phyloP scores from a whole-genome alignment of 148 eudicot genomes.

The Persicaria tinctoria region DNA sequence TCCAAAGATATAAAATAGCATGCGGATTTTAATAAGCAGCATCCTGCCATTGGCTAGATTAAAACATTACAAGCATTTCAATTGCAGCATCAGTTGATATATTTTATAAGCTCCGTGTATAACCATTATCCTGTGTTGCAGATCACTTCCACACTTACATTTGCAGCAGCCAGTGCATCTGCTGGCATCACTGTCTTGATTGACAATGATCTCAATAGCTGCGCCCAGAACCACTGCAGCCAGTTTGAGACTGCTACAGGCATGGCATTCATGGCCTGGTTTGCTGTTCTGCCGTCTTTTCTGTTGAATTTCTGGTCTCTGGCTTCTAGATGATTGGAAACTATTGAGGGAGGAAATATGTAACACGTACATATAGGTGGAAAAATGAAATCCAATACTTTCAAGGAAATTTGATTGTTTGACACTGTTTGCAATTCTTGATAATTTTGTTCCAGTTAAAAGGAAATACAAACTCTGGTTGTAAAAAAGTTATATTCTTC shows the following conservation, averaged over 20 bases:
- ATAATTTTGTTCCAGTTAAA: neutral
- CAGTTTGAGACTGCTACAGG: constrained; percentile 60
- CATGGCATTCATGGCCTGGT: constrained; percentile 60
- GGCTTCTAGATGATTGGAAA: constrained; percentile 33
- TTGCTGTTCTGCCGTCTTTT: constrained; percentile 47
- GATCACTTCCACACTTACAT: constrained; percentile 55
- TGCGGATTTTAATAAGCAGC: neutral
- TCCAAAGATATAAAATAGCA: neutral
- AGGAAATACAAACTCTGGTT: constrained; percentile 4
- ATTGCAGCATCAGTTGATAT: neutral
- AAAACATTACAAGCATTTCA: neutral
- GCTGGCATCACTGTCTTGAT: constrained; percentile 63
- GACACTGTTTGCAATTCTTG: neutral
- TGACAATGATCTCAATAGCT: constrained; percentile 40
- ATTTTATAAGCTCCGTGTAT: neutral
- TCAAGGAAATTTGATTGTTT: constrained; percentile 3
- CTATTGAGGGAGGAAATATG: neutral
- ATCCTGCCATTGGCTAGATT: neutral
- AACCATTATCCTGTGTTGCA: constrained; percentile 19
- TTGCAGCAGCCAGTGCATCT: constrained; percentile 62
- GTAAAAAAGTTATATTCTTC: neutral
- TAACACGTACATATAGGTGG: constrained; percentile 13
- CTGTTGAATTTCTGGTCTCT: constrained; percentile 51
- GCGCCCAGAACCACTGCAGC: constrained; percentile 43
- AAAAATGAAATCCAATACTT: neutral